These are phyloP conservation scores for Pseudotulostoma volvatum DNA, from an alignment of 495 filamentous ascomycete species.

Conservation along the genomic window DNA sequence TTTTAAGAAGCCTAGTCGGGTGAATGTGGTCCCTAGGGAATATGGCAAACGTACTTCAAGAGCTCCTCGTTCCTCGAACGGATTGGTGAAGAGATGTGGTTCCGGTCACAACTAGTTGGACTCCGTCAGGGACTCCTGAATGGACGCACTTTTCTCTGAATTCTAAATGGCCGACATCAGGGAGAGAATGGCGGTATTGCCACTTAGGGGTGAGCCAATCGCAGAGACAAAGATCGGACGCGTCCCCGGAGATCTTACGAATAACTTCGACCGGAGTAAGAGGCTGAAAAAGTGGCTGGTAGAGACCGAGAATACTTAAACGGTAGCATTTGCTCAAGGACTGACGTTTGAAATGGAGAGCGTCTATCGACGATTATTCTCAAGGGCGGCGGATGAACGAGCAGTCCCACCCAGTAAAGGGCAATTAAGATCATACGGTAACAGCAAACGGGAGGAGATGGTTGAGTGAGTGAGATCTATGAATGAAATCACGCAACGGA, in stretches of 20 bases:
- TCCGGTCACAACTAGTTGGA: neutral
- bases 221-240: too few relatives aligned
- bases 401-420: neutral
- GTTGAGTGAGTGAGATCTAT: too few relatives aligned
- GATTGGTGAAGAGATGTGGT: neutral
- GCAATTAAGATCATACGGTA: too few relatives aligned
- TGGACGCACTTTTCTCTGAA: neutral
- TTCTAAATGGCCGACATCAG: neutral
- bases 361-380: neutral
- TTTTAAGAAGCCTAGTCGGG: constrained; percentile 1
- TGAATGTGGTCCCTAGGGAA: neutral
- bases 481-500: too few relatives aligned
- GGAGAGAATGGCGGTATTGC: neutral
- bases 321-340: too few relatives aligned
- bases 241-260: neutral
- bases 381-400: neutral
- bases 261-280: neutral
- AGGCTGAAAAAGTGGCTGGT: neutral
- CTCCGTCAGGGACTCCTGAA: neutral
- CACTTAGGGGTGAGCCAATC: neutral
- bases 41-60: neutral
- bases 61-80: neutral
- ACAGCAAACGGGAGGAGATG: too few relatives aligned
- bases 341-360: neutral
- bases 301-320: neutral